These are phyloP conservation scores for Epicoccum sorghinum DNA, from an alignment of 2,329 filamentous ascomycete species.

Conservation along the genomic window DNA sequence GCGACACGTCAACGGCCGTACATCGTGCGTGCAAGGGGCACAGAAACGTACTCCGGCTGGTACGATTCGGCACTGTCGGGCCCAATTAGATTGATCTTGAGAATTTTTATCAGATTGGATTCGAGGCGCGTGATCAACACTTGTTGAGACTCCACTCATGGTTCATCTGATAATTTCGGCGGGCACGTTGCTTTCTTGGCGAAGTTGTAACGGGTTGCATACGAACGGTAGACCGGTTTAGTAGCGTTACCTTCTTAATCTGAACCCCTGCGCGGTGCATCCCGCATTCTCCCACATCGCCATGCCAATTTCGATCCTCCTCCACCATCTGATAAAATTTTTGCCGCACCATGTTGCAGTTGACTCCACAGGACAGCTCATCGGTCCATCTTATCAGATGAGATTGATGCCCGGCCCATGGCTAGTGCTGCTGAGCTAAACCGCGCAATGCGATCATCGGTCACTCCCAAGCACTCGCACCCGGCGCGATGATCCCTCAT, in stretches of 20 bases:
- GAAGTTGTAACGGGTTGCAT: conserved; percentile 5
- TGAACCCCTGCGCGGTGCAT: background rate
- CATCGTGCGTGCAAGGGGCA: conserved; percentile 8
- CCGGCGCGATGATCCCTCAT: conserved; percentile 23
- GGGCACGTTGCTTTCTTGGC: background rate
- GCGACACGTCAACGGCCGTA: conserved; percentile 26
- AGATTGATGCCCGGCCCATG: conserved; percentile 22
- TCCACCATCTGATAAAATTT: conserved; percentile 34
- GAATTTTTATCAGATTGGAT: conserved; percentile 23
- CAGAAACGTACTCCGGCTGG: conserved; percentile 1
- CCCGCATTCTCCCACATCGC: conserved; percentile 19
- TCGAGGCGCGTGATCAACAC: conserved; percentile 9
- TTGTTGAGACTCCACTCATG: conserved; percentile 5
- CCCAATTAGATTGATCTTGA: conserved; percentile 1
- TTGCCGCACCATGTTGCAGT: conserved; percentile 9
- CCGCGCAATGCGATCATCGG: conserved; percentile 24
- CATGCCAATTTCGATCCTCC: conserved; percentile 7
- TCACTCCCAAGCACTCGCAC: conserved; percentile 8
- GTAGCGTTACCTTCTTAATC: background rate
- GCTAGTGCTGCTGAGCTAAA: conserved; percentile 9
- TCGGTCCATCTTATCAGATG: conserved; percentile 41
- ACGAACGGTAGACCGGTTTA: background rate
- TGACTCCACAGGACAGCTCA: conserved; percentile 7
- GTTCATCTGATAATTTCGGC: conserved; percentile 23
- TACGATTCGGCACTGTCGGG: conserved; percentile 8